These are phyloP conservation scores for Cladosporium oxysporum DNA, from an alignment of 2,329 filamentous ascomycete genomes.

Conservation along the genomic window DNA sequence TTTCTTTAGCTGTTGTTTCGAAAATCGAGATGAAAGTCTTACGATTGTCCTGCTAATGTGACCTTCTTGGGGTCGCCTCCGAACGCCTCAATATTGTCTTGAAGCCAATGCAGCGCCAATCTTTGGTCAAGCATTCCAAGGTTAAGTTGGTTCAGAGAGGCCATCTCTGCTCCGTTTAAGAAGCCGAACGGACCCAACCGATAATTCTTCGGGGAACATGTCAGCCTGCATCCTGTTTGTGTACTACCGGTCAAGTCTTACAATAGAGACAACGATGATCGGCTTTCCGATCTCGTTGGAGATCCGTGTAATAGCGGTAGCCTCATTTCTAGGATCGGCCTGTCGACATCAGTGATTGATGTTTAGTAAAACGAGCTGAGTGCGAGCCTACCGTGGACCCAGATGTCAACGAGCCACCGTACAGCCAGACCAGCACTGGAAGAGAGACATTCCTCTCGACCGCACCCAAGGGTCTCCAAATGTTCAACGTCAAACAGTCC, in stretches of 20 bases:
- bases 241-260: not conserved
- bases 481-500: conserved; percentile 62
- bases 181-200: conserved; percentile 36
- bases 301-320: not conserved
- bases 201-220: conserved; percentile 34
- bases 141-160: conserved; percentile 47
- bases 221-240: conserved; percentile 26
- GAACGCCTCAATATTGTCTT: conserved; percentile 43
- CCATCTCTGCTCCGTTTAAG: conserved; percentile 25
- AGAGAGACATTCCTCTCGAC: not conserved
- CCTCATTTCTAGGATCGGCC: not conserved
- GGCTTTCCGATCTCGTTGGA: conserved; percentile 23
- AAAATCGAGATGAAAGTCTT: not conserved
- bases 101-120: conserved; percentile 47
- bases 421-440: conserved; percentile 1
- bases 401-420: not conserved
- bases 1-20: not conserved
- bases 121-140: conserved; percentile 41
- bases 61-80: conserved; percentile 24
- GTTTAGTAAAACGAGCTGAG: too few species aligned
- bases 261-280: conserved; percentile 30
- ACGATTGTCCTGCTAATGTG: conserved; percentile 35
- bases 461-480: conserved; percentile 32
- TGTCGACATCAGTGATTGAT: not conserved
- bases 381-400: not conserved